Evolutionary conservation across 2,329 filamentous ascomycete species (phyloP), one percentile per base, ranked within the genome.

Genomic region (Plenodomus tracheiphilus): DNA sequence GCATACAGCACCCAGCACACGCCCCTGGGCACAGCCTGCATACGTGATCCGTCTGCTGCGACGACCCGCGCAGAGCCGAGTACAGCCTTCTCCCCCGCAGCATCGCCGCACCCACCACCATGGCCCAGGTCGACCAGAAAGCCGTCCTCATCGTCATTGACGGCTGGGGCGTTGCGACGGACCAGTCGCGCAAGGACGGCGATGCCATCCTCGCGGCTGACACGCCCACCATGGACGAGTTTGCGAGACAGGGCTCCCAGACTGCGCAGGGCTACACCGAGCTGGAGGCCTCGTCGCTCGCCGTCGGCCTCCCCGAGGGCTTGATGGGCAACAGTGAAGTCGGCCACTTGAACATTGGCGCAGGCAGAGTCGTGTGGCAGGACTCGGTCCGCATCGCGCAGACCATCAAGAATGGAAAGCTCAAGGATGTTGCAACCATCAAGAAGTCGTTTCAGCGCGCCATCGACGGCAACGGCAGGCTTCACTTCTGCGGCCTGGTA

Each of bases 321-420:
- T 81, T 99, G 61, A 99, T 99, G 94, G 94, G 94, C 60, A 99
- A 99, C 81, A 96, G 90, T 64, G 94, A 99, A 77, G 94, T 99
- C 74, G 94, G 94, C 54, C 94, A 99, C 77, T 77, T 99, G 79
- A 99, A 99, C 82, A 97, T 99, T 73, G 94, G 94, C 66, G 94
- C 94, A 51, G 94, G 94, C 49, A 85, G 94, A 68, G 94, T 99
- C 53, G 94, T 99, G 66, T 99, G 94, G 94, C 94, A 99, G 76
- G 93, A 81, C 62, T 77, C 95, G 58, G 94, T 99, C 60, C 89
- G 94, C 67, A 99, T 99, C 77, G 94, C 97, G 75, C 87, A 87
- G 77, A 87, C 88, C 36, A 87, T 96, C 78, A 94, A 93, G 82
- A 91, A 91, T 66, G 85, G 83, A 59, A 85, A 95, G 74, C 75